These are phyloP conservation scores for Candida krabiensis DNA, from an alignment of 805 yeast genomes.

Conservation along the genomic window DNA sequence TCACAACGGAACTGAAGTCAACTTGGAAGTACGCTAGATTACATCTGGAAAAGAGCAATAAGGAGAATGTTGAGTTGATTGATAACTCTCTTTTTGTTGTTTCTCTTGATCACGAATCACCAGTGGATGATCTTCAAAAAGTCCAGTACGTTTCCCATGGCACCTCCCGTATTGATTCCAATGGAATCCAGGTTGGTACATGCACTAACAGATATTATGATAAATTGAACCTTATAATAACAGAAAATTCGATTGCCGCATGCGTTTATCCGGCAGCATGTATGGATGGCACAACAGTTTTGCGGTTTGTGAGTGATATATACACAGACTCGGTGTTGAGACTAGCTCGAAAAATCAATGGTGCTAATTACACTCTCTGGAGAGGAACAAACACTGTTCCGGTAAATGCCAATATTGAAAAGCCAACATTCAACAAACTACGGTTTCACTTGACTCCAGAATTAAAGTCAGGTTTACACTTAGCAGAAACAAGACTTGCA, in stretches of 20 bases:
- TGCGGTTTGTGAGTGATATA: slow-evolving; percentile 56
- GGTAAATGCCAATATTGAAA: slow-evolving; percentile 32
- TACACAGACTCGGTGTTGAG: slow-evolving; percentile 58
- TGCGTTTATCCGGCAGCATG: slow-evolving; percentile 58
- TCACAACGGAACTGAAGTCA: slow-evolving; percentile 52
- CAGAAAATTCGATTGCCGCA: slow-evolving; percentile 58
- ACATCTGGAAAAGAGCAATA: slow-evolving; percentile 41
- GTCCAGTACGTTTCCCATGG: slow-evolving; percentile 54
- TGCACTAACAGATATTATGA: slow-evolving; percentile 63
- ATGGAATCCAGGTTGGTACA: slow-evolving; percentile 54
- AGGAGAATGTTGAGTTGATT: slow-evolving; percentile 36
- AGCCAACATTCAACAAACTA: slow-evolving; percentile 35
- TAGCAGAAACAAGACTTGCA: slow-evolving; percentile 58
- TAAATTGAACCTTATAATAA: slow-evolving; percentile 53
- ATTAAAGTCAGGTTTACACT: slow-evolving; percentile 46
- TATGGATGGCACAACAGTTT: slow-evolving; percentile 58
- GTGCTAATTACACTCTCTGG: slow-evolving; percentile 55
- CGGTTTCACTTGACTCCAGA: slow-evolving; percentile 45
- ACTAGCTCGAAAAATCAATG: slow-evolving; percentile 58
- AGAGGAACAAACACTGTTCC: slow-evolving; percentile 41
- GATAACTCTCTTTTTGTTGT: slow-evolving; percentile 54
- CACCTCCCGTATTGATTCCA: slow-evolving; percentile 41
- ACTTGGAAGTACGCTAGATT: slow-evolving; percentile 49
- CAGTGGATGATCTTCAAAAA: slow-evolving; percentile 47
- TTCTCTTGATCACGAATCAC: slow-evolving; percentile 49